Evolutionary conservation across 257 asterid species (phyloP).

Genomic region (Rhazya stricta): DNA sequence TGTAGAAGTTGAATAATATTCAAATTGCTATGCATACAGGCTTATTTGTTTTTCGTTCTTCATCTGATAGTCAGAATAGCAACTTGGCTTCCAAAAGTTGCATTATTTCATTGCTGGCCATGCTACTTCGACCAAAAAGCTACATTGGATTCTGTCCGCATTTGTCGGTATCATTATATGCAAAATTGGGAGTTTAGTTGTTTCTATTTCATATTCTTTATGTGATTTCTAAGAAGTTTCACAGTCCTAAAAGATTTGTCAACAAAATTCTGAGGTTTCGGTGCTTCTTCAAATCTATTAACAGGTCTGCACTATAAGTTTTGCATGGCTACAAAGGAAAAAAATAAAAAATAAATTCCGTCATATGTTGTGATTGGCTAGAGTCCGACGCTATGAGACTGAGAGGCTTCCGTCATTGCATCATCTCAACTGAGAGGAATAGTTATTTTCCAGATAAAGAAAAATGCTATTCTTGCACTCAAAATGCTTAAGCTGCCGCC

Average conservation of each 20-base stretch:
- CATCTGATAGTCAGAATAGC: background rate
- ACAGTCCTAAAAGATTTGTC: too few relatives aligned
- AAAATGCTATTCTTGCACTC: background rate
- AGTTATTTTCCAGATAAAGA: background rate
- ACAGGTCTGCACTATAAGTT: too few relatives aligned
- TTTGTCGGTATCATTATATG: constrained; percentile 73
- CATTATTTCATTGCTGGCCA: constrained; percentile 23
- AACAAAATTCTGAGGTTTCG: too few relatives aligned
- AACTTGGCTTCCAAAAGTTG: background rate
- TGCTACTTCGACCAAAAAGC: constrained; percentile 46
- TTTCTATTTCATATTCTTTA: constrained; percentile 2
- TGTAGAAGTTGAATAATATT: background rate
- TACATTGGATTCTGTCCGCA: constrained; percentile 55
- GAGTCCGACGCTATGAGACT: background rate
- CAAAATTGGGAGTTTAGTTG: constrained; percentile 54
- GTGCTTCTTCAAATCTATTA: too few relatives aligned
- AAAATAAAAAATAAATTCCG: too few relatives aligned
- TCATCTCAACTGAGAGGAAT: background rate
- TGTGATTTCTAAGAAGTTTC: too few relatives aligned
- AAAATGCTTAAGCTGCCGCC: background rate
- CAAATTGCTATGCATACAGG: background rate
- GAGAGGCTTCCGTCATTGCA: background rate
- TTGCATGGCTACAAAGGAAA: too few relatives aligned
- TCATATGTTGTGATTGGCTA: background rate
- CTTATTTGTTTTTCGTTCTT: background rate